A percentile compares a stretch with the other conserved stretches of the same genome.
These are phyloP conservation scores for Pseudogymnoascus sp. DNA, from an alignment of 2,329 filamentous ascomycete genomes.

Conservation along the genomic window DNA sequence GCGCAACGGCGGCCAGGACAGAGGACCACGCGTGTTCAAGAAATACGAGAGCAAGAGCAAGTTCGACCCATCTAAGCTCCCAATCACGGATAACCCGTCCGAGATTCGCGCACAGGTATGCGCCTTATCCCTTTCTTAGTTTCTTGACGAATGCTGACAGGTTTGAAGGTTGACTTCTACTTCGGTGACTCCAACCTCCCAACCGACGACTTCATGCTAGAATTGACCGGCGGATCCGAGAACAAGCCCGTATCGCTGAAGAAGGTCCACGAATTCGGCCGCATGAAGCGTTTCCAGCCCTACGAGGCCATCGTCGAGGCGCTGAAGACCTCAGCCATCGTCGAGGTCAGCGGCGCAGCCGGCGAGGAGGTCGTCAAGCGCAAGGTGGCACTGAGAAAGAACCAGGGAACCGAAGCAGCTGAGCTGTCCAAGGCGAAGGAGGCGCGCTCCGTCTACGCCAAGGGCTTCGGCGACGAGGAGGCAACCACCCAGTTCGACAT, in stretches of 20 bases:
- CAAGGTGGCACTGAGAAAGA: slow-evolving; percentile 61
- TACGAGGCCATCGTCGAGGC: slow-evolving; percentile 77
- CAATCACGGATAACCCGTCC: slow-evolving; percentile 53
- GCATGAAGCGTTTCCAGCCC: slow-evolving; percentile 91
- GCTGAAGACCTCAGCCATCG: slow-evolving; percentile 65
- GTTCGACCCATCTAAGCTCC: slow-evolving; percentile 47
- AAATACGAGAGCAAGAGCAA: slow-evolving; percentile 40
- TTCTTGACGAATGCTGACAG: background rate
- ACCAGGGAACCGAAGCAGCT: slow-evolving; percentile 39
- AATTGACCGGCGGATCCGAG: slow-evolving; percentile 65
- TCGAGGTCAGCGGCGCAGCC: slow-evolving; percentile 68
- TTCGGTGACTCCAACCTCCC: slow-evolving; percentile 88
- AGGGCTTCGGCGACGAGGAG: slow-evolving; percentile 86
- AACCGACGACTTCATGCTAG: slow-evolving; percentile 80
- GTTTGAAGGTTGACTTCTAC: slow-evolving; percentile 79
- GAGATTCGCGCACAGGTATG: slow-evolving; percentile 61
- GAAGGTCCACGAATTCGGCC: slow-evolving; percentile 78
- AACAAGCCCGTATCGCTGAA: slow-evolving; percentile 77
- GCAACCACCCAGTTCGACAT: slow-evolving; percentile 85
- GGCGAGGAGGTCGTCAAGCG: slow-evolving; percentile 67
- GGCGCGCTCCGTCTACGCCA: slow-evolving; percentile 75
- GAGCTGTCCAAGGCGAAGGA: slow-evolving; percentile 52
- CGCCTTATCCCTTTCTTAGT: slow-evolving; percentile 10
- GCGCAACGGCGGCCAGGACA: slow-evolving; percentile 10
- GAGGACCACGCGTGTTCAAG: slow-evolving; percentile 21